These are phyloP conservation scores for Neurospora sublineolata DNA, from an alignment of 495 filamentous ascomycete species.

Conservation along the genomic window DNA sequence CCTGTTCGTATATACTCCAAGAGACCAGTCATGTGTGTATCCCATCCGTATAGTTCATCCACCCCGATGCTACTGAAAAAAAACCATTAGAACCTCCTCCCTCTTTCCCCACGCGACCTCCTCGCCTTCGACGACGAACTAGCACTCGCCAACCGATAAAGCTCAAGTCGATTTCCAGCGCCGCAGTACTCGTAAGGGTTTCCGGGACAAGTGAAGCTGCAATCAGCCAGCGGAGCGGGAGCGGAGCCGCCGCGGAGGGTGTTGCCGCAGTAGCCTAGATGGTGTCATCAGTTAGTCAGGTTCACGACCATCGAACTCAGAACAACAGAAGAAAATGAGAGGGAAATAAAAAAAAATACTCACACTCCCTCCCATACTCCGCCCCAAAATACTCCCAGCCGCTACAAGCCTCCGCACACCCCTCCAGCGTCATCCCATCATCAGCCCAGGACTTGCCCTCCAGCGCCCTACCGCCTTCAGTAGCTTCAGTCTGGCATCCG, in stretches of 20 bases:
- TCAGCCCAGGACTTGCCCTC: conserved; percentile 9
- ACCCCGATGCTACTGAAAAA: background rate
- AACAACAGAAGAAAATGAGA: background rate
- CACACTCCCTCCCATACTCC: conserved; percentile 31
- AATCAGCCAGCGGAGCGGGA: conserved; percentile 20
- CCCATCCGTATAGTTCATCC: background rate
- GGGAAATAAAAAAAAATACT: background rate
- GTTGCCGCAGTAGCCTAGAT: conserved; percentile 28
- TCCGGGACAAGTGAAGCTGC: conserved; percentile 32
- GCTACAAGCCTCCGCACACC: conserved; percentile 27
- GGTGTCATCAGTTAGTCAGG: background rate
- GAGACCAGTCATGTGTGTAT: background rate
- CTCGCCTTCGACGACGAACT: background rate
- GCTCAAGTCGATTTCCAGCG: conserved; percentile 28
- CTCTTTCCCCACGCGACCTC: background rate
- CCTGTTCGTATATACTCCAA: background rate
- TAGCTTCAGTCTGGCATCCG: conserved; percentile 37
- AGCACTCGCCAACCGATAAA: conserved; percentile 19
- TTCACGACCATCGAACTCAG: background rate
- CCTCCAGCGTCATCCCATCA: conserved; percentile 32
- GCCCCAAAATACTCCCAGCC: conserved; percentile 30
- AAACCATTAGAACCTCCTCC: fast-evolving
- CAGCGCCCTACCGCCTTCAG: conserved; percentile 18
- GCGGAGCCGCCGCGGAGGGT: conserved; percentile 20
- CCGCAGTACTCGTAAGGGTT: conserved; percentile 31